Evolutionary conservation across 208 protist genomes (phyloP), one percentile per base, ranked within the genome.

Genomic region (Strigomonas oncopelti): DNA sequence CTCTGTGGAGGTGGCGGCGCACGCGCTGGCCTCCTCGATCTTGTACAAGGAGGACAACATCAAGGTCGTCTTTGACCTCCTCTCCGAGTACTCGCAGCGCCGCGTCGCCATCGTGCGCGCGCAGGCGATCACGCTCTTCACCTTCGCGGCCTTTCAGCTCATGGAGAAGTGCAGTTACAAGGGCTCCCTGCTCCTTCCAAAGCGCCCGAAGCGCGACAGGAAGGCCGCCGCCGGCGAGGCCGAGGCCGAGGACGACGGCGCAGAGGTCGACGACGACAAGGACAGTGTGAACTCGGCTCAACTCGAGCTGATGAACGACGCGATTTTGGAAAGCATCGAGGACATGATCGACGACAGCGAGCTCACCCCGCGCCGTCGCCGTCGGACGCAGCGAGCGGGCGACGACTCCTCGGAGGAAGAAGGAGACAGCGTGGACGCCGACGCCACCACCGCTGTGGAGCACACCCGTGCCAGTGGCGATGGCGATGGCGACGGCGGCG

Each of bases 151-250:
- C 5, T 85, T 95, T 68, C 80, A 84, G 54, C 71, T 95, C 34
- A 90, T 95, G 78, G 90, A 95, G 45, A 85, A 86, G 60, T 95
- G 87, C 73, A 92, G 87, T 64, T 95, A 87, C 75, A 74, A 86
- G 45, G 90, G 90, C 18, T 79, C 61, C 56, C 59, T 95, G 1
- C 65, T 92, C 0, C 80, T 95, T 32, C 83, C 87, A 0, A 69
- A 76, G 5, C 51, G 65, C 1, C 72, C 68, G 34, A 86, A 62
- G n/a, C 67, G 63, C 7, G 57, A 22, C 0, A 77, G 52, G 7
- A 22, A 36, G 22, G 67, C 53, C 1, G 18, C 14, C 0, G 63
- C 28, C 16, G 45, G 29, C n/a, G 78, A 83, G 36, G 69, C 65
- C 20, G 65, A 28, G 0, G 69, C 63, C 25, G 76, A 68, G 36